Conservation (phyloP, 2,329 filamentous ascomycete species). For the Botrytis aclada region DNA sequence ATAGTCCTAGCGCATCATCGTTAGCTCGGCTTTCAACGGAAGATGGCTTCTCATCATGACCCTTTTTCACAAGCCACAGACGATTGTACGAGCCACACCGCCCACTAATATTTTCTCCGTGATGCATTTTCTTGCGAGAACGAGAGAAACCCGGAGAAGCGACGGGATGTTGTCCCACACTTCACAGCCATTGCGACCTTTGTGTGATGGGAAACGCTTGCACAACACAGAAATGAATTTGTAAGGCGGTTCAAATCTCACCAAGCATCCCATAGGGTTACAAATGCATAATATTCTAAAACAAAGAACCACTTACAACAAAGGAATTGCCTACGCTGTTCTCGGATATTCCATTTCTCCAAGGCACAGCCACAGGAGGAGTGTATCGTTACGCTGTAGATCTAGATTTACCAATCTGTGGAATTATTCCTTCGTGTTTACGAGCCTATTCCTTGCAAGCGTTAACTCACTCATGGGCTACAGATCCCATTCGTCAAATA, state of each 20-base stretch:
- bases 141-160: background rate
- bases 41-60: background rate
- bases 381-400: background rate
- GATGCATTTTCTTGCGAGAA: background rate
- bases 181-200: background rate
- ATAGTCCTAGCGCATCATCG: background rate
- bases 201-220: background rate
- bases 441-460: background rate
- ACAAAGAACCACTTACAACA: background rate
- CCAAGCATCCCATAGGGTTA: background rate
- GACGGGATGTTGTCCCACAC: background rate
- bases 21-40: background rate
- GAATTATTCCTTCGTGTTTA: background rate
- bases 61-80: background rate
- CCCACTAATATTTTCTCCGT: background rate
- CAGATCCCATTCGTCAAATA: background rate
- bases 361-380: background rate
- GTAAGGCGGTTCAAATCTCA: background rate
- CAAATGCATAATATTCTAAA: background rate
- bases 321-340: background rate
- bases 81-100: background rate
- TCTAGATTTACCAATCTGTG: background rate
- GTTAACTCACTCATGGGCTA: background rate
- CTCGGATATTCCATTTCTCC: conserved; percentile 9
- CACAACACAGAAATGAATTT: background rate